Evolutionary conservation across 768 basidiomycete species (phyloP), one percentile per base, ranked within the genome.

Genomic region (Pleurotus tuoliensis): DNA sequence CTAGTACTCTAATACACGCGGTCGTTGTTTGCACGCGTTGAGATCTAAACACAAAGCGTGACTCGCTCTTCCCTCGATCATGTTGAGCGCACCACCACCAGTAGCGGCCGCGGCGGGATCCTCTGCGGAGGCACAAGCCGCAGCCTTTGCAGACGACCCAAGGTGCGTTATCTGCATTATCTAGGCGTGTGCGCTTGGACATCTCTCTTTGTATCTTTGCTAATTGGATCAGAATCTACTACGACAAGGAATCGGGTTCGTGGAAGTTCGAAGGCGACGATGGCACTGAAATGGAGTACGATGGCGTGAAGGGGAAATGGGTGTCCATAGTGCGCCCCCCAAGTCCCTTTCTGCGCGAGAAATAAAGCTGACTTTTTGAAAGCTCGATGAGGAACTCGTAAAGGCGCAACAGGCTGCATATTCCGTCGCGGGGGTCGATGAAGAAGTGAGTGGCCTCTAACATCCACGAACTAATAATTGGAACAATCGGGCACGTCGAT

Each of bases 401-500:
- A 87, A 85, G 66, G 86, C 85, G 20, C 96, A 99, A 68, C 97
- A 98, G 75, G 94, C 93, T 0, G 95, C 94, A 1, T 99, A 99
- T 71, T 88, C 93, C 0, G 78, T 99, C 1, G 79, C 77, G 12
- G 97, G 96, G 8, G 94, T 99, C 20, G 96, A 99, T 67, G 97
- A 98, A 77, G 82, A 86, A 74, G 95, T 92, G 69, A 67, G 85
- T 72, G 57, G 39, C 25, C 18, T 34, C 44, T 39, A 39, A 18
- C 16, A 16, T 18, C 11, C 30, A 34, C 30, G 22, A 13, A 37
- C 34, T 34, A 20, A 22, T 40, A 16, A 44, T 12, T 15, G 39
- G 15, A 25, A 15, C 12, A 47, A 13, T 20, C 38, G 39, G 15
- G 25, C n/a, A 37, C 50, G 41, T 43, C n/a, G 12, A 54, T n/a